Percentiles rank a stretch among this genome's conserved stretches.
phyloP scores from a whole-genome alignment of 768 basidiomycete genomes.

The Chalciporus pseudorubinellus region DNA sequence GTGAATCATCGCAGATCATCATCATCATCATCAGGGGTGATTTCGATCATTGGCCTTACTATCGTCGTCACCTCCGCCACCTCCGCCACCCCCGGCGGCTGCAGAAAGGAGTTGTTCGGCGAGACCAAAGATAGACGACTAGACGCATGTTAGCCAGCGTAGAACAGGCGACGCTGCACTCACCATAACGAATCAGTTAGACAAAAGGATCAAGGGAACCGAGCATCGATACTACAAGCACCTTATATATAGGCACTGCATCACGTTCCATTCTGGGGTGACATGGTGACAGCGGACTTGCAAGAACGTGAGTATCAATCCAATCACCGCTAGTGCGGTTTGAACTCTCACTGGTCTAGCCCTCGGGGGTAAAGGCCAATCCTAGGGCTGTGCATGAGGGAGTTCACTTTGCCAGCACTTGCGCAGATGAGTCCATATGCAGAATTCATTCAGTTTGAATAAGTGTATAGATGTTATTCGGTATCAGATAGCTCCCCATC shows the following conservation, averaged over 20 bases:
- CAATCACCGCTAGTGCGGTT: too few species aligned
- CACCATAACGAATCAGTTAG: slow-evolving; percentile 22
- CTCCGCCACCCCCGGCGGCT: slow-evolving; percentile 31
- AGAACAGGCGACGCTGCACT: neutral
- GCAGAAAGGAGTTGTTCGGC: slow-evolving; percentile 65
- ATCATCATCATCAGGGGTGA: slow-evolving; percentile 10
- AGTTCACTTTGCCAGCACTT: too few species aligned
- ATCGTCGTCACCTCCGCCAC: too few species aligned
- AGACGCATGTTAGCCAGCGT: neutral
- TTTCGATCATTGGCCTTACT: neutral
- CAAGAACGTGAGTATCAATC: too few species aligned
- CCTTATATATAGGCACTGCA: neutral
- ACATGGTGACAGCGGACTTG: neutral
- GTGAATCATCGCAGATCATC: slow-evolving; percentile 3
- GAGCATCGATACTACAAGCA: slow-evolving; percentile 8
- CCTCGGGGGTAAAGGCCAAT: too few species aligned
- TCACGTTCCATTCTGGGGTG: neutral
- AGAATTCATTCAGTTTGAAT: neutral
- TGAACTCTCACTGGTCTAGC: too few species aligned
- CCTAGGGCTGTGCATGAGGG: too few species aligned
- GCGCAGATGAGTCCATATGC: too few species aligned
- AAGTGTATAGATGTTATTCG: neutral
- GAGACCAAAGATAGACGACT: slow-evolving; percentile 69
- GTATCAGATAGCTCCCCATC: too few species aligned
- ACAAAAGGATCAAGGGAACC: slow-evolving; percentile 7